Percentiles rank a stretch among this genome's conserved stretches.
phyloP scores from a whole-genome alignment of 805 yeast genomes.

The Barnettozyma populi region DNA sequence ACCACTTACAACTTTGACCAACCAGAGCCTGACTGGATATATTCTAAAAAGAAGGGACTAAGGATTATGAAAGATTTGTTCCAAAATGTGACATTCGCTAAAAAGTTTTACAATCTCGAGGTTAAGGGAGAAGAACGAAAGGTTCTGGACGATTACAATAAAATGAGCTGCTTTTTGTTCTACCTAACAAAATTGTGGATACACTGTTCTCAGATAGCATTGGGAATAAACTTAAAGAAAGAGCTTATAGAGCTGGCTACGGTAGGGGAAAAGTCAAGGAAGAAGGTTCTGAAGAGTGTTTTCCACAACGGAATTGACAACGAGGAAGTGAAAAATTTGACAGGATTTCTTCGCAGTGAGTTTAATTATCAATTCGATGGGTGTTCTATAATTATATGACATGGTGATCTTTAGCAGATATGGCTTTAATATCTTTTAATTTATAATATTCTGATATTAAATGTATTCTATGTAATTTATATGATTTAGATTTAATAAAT shows the following conservation, averaged over 20 bases:
- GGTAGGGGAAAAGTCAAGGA: slow-evolving; percentile 11
- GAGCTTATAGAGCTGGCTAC: slow-evolving; percentile 8
- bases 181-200: slow-evolving; percentile 16
- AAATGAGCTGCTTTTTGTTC: slow-evolving; percentile 10
- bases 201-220: slow-evolving; percentile 1
- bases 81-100: slow-evolving; percentile 10
- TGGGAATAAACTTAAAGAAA: neutral
- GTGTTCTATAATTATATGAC: too few species aligned
- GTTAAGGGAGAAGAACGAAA: slow-evolving; percentile 3
- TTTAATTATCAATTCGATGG: neutral
- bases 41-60: neutral
- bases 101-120: slow-evolving; percentile 6
- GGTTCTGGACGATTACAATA: slow-evolving; percentile 12
- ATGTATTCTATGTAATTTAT: too few species aligned
- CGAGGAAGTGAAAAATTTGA: neutral
- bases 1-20: slow-evolving; percentile 13
- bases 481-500: too few species aligned
- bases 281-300: neutral
- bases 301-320: neutral
- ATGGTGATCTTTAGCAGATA: too few species aligned
- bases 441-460: too few species aligned
- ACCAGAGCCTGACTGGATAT: slow-evolving; percentile 8
- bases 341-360: neutral
- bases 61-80: slow-evolving; percentile 10
- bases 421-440: too few species aligned